Evolutionary conservation across 1,284 basidiomycete genomes (phyloP), one percentile per base, ranked within the genome.

Genomic region (Kalmanozyma brasiliensis): DNA sequence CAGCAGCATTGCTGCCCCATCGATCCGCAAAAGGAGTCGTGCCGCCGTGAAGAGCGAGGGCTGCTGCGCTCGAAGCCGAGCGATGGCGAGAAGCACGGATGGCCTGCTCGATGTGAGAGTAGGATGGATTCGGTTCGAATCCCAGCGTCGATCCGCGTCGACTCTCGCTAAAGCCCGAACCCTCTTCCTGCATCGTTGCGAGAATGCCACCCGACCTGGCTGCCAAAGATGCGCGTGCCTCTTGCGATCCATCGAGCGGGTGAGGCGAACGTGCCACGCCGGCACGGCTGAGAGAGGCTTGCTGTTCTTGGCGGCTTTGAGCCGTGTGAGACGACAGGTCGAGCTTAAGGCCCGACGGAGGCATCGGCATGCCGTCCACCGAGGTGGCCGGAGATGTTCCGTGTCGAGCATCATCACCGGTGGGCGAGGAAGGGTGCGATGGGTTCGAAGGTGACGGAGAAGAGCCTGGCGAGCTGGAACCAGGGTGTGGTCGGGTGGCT

Each of bases 21-120:
- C 61, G 52, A 29, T 61, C 68, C 2, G 41, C 55, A 16, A 66
- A 49, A 6, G 62, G 43, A 13, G 47, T 49, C 8, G 46, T 34
- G n/a, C 57, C 52, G 26, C 58, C 45, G 36, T 71, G 69, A 11
- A 67, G 58, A 4, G 68, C 64, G 3, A 76, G 58, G 2, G 73
- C 69, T 6, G 74, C 73, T 3, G 74, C 74, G 33, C 74, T 77
- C 17, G 74, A 77, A 8, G 70, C 53, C 11, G 72, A 76, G 11
- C 72, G 63, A 22, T 73, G 62, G 11, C 60, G 67, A 19, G 62
- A 65, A 8, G 62, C 49, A 38, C 55, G 68, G n/a, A 69, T 48
- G 14, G 57, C 49, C 30, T 52, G 57, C 52, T 52, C 57, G 32
- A 60, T 47, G 26, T 52, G 52, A 10, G 63, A 43, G 23, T 44